Percentiles rank a stretch among this genome's conserved stretches.
These are phyloP conservation scores for Inga oerstediana DNA, from an alignment of 306 rosid species.

Conservation along the genomic window DNA sequence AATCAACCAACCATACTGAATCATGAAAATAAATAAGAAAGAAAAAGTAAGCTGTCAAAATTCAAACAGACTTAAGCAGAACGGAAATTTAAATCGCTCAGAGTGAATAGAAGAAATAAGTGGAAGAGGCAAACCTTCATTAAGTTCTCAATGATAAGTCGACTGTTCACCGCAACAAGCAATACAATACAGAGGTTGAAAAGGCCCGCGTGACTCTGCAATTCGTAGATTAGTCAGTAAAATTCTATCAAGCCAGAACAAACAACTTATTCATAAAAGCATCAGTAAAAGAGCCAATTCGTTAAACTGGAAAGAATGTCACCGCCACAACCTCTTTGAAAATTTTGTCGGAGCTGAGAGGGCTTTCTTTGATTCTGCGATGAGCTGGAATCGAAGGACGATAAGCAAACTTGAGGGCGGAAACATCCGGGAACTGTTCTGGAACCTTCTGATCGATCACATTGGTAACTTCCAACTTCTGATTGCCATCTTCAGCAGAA, in stretches of 20 bases:
- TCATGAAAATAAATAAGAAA: constrained; percentile 17
- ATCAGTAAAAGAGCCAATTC: neutral
- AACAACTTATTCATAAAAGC: neutral
- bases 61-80: neutral
- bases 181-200: constrained; percentile 96
- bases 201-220: constrained; percentile 96
- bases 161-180: constrained; percentile 94
- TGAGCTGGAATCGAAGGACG: constrained; percentile 91
- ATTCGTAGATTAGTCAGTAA: constrained; percentile 21
- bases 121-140: constrained; percentile 75
- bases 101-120: neutral
- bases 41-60: constrained; percentile 13
- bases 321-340: constrained; percentile 67
- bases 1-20: constrained; percentile 98
- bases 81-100: constrained; percentile 1
- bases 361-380: constrained; percentile 78
- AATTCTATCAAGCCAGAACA: neutral
- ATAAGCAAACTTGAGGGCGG: constrained; percentile 47
- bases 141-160: constrained; percentile 92
- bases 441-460: constrained; percentile 23
- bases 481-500: constrained; percentile 42
- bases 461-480: constrained; percentile 37
- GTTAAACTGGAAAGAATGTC: neutral
- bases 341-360: constrained; percentile 86
- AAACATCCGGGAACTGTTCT: constrained; percentile 19